Percentiles rank a stretch among this genome's conserved stretches.
These are phyloP conservation scores for Tephrocybe rancida DNA, from an alignment of 768 basidiomycete species.

Conservation along the genomic window DNA sequence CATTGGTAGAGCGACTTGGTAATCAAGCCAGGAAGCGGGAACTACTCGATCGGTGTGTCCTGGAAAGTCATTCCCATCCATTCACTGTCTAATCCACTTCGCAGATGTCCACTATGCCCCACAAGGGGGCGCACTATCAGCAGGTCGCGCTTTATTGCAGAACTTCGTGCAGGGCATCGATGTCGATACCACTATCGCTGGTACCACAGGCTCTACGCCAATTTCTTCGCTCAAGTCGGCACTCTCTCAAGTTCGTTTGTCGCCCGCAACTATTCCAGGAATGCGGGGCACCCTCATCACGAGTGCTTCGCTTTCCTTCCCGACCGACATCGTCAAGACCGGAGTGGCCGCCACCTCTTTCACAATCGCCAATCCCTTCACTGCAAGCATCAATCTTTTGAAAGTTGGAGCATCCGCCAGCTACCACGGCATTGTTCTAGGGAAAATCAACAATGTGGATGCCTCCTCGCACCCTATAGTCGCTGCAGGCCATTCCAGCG, in stretches of 20 bases:
- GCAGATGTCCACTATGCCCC: slow-evolving; percentile 64
- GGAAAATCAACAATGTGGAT: slow-evolving; percentile 59
- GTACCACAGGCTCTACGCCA: slow-evolving; percentile 55
- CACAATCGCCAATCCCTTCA: slow-evolving; percentile 68
- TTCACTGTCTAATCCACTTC: not conserved
- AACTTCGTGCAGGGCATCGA: slow-evolving; percentile 70
- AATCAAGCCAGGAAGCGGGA: slow-evolving; percentile 58
- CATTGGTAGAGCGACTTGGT: slow-evolving; percentile 48
- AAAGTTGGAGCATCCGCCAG: slow-evolving; percentile 53
- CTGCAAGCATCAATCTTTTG: slow-evolving; percentile 69
- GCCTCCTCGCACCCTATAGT: slow-evolving; percentile 58
- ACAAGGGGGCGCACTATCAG: slow-evolving; percentile 50
- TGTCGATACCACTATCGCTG: slow-evolving; percentile 56
- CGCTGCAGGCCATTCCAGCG: slow-evolving; percentile 57
- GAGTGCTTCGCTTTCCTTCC: slow-evolving; percentile 59
- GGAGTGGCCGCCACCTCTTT: slow-evolving; percentile 63
- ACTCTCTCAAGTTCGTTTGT: slow-evolving; percentile 59
- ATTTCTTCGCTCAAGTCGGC: slow-evolving; percentile 64
- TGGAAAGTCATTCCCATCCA: not conserved
- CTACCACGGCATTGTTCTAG: slow-evolving; percentile 57
- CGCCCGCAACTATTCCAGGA: slow-evolving; percentile 66
- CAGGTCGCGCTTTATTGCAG: slow-evolving; percentile 60
- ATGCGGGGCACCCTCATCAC: slow-evolving; percentile 63
- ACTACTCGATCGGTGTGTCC: slow-evolving; percentile 54
- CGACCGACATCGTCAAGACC: slow-evolving; percentile 60